These are phyloP conservation scores for Linum lewisii DNA, from an alignment of 345 rosid genomes.

Conservation along the genomic window DNA sequence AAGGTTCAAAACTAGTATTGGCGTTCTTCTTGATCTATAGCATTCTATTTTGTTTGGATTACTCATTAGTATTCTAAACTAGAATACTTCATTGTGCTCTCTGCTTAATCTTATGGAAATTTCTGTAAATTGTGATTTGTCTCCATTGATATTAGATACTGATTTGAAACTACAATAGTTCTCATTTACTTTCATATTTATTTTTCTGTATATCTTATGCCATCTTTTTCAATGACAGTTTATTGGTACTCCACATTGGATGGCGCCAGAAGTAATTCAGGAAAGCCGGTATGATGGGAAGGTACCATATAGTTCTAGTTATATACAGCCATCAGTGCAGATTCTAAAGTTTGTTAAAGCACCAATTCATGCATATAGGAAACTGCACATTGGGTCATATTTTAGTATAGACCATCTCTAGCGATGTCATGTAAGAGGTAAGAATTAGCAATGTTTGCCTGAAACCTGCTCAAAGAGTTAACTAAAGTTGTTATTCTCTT, in stretches of 20 bases:
- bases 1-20: not conserved
- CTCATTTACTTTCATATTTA: not conserved
- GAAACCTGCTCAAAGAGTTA: not conserved
- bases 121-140: not conserved
- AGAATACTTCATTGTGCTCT: not conserved
- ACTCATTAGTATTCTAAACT: not conserved
- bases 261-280: constrained; percentile 99
- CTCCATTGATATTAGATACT: not conserved
- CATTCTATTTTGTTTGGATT: not conserved
- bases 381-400: not conserved
- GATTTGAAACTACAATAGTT: not conserved
- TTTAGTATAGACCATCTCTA: not conserved
- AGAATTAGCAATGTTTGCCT: not conserved
- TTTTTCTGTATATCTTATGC: not conserved
- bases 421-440: not conserved
- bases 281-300: constrained; percentile 99
- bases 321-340: not conserved
- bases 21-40: not conserved
- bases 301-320: constrained; percentile 34
- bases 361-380: too few species aligned
- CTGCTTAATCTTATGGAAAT: too few species aligned
- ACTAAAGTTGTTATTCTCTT: not conserved
- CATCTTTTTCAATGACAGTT: constrained; percentile 39
- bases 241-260: constrained; percentile 99
- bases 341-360: too few species aligned